Base-by-base conservation (phyloP, 1,284 basidiomycete species). In the Xerocomus nothofagi region DNA sequence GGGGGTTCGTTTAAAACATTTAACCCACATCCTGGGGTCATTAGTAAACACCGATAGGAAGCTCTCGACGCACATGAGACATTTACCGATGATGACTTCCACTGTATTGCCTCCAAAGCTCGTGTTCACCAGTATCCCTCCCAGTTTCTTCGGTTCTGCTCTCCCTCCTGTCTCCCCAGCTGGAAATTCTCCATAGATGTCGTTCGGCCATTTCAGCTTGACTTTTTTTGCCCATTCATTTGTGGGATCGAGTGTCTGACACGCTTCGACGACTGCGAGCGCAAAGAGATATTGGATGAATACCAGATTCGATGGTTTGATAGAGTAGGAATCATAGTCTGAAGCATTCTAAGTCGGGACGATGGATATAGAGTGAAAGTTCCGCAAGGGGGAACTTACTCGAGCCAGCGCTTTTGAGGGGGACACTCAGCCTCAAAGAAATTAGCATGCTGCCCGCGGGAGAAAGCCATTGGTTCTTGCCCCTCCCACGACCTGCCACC, bases 201-300 rank as follows among this genome's bases (percentile, higher is more conserved):
- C 96, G 63, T 99, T 99, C 11, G 96, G 96, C 97, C 97, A 99
- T 70, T 99, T 99, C 47, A 99, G 76, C 40, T 84, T 79, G 5
- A 96, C 80, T 5, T 75, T 75, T 12, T 75, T 71, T 1, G 84
- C 88, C 53, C 74, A 74, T 23, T 67, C 69, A 0, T 48, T 43
- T 4, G 47, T 29, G 6, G 68, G 57, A 11, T 75, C 84, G 1
- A 90, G 72, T 11, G 12, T 74, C 2, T 81, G 73, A 56, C 90
- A 87, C 0, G 92, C 93, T 60, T 95, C 88, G 4, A 86, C 83
- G n/a, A 98, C 86, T 0, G 95, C 92, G 26, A 99, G 73, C 0
- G 88, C 91, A 51, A 90, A 89, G 1, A 99, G 79, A 66, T 99
- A 99, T 65, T 99, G 97, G n/a, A 96, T 73, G 63, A 99, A 97